Base-by-base conservation (phyloP, 495 filamentous ascomycete genomes). In the Penicillium chermesinum region DNA sequence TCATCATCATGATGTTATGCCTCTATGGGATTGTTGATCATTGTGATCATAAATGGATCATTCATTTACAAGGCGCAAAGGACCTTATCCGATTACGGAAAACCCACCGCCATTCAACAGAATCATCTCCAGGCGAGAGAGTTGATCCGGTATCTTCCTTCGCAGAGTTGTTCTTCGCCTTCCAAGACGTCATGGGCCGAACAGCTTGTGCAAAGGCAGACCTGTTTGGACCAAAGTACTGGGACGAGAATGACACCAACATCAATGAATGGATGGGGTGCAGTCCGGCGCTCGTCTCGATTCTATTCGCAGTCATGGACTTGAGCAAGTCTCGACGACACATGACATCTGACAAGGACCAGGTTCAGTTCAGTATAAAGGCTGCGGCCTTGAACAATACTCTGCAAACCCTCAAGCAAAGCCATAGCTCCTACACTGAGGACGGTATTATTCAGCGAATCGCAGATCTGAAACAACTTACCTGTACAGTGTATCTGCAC, bases 131-230 rank as follows among this genome's bases (percentile, higher is more conserved):
- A 57, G 35, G 44, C 43, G 7, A 54, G 57, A 38, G 43, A 49
- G 10, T 10, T 10, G 25, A 30, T 30, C 25, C 25, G 10, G 10
- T 30, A 30, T 30, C 25, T 30, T 30, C 25, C 25, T 30, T 30
- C 25, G 25, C 25, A 10, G 25, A 30, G 10, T 30, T 30, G 25
- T 57, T 60, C 25, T 60, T 60, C 22, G 57, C 57, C 3, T 60
- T 60, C 38, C 57, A 60, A 49, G 57, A 60, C 38, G 54, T 60
- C 1, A 60, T 60, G 49, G 54, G 57, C 36, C 46, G 57, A 12
- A 61, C 57, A 0, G 57, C 57, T 17, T 61, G 57, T 33, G 57
- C 49, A 3, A 57, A 57, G 33, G 54, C 57, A 15, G 54, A 55
- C 13, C 34, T 57, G 7, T 61, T 61, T 27, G 57, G 57, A 1